phyloP scores from a whole-genome alignment of 2,329 filamentous ascomycete species.

The Aspergillus phoenicis region DNA sequence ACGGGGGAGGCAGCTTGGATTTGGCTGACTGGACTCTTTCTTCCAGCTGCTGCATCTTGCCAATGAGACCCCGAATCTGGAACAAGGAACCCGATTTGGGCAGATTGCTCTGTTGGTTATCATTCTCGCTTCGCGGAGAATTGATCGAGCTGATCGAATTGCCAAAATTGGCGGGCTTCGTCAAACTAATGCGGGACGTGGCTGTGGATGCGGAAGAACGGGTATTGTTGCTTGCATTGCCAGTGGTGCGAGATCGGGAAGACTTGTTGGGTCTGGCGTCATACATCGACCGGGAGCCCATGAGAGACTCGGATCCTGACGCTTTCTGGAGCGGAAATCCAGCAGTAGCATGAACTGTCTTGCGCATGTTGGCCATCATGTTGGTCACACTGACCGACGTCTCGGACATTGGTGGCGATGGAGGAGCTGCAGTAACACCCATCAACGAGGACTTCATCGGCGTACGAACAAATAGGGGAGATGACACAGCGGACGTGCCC shows the following conservation, averaged over 20 bases:
- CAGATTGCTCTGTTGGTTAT: slow-evolving; percentile 49
- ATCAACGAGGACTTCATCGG: slow-evolving; percentile 69
- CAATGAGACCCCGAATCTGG: slow-evolving; percentile 90
- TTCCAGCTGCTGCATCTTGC: slow-evolving; percentile 96
- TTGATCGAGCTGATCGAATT: slow-evolving; percentile 47
- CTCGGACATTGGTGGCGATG: slow-evolving; percentile 92
- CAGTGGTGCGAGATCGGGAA: slow-evolving; percentile 59
- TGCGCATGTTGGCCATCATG: slow-evolving; percentile 65
- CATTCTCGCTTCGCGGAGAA: slow-evolving; percentile 28
- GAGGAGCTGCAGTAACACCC: slow-evolving; percentile 77
- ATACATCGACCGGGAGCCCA: slow-evolving; percentile 58
- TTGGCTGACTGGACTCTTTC: slow-evolving; percentile 87
- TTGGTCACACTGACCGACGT: slow-evolving; percentile 74
- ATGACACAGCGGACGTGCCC: slow-evolving; percentile 79
- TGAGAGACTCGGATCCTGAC: slow-evolving; percentile 50
- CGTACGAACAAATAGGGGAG: slow-evolving; percentile 85
- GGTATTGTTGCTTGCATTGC: slow-evolving; percentile 51
- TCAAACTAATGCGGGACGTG: slow-evolving; percentile 40
- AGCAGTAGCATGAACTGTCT: slow-evolving; percentile 55
- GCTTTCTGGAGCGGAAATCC: slow-evolving; percentile 47
- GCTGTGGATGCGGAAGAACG: slow-evolving; percentile 49
- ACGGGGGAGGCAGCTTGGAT: slow-evolving; percentile 85
- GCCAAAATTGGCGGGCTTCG: slow-evolving; percentile 32
- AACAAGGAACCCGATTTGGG: slow-evolving; percentile 74
- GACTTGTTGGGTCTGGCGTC: slow-evolving; percentile 46